A percentile compares a stretch with the other conserved stretches of the same genome.
These are phyloP conservation scores for Phytophthora ramorum DNA, from an alignment of 352 stramenopile genomes.

Conservation along the genomic window DNA sequence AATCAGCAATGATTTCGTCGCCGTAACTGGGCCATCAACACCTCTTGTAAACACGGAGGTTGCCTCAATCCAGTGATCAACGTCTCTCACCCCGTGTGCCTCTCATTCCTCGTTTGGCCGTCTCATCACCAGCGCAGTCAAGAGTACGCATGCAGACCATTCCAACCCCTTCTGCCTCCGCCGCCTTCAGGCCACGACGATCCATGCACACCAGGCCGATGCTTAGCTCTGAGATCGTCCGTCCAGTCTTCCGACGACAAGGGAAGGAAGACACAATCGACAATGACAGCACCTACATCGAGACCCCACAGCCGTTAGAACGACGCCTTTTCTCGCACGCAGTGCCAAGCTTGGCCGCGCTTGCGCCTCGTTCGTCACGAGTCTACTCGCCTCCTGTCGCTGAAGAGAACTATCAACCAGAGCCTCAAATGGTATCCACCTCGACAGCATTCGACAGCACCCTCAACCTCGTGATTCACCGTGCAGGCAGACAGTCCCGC, in stretches of 20 bases:
- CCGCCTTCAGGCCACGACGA: conserved; percentile 1
- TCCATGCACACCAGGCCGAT: neutral
- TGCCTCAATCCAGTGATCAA: too few species aligned
- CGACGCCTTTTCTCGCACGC: too few species aligned
- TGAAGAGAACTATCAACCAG: too few species aligned
- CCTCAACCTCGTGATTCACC: too few species aligned
- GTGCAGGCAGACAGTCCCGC: neutral
- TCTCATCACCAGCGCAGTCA: conserved; percentile 2
- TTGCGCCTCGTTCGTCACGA: neutral
- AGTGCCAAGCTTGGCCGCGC: neutral
- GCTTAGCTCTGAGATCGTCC: conserved; percentile 18
- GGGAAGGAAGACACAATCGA: neutral
- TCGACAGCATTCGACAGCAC: too few species aligned
- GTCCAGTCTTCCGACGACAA: conserved; percentile 1
- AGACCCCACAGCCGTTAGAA: neutral
- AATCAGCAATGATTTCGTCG: neutral
- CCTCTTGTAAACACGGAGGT: too few species aligned
- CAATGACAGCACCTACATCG: neutral
- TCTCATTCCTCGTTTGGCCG: too few species aligned
- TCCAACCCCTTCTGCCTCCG: neutral
- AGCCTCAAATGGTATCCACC: too few species aligned
- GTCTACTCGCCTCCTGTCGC: too few species aligned
- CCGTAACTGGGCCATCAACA: too few species aligned
- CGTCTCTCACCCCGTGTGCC: too few species aligned
- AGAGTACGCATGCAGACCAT: conserved; percentile 7